These are phyloP conservation scores for Arthrinium puccinioides DNA, from an alignment of 2,329 filamentous ascomycete genomes.

Conservation along the genomic window DNA sequence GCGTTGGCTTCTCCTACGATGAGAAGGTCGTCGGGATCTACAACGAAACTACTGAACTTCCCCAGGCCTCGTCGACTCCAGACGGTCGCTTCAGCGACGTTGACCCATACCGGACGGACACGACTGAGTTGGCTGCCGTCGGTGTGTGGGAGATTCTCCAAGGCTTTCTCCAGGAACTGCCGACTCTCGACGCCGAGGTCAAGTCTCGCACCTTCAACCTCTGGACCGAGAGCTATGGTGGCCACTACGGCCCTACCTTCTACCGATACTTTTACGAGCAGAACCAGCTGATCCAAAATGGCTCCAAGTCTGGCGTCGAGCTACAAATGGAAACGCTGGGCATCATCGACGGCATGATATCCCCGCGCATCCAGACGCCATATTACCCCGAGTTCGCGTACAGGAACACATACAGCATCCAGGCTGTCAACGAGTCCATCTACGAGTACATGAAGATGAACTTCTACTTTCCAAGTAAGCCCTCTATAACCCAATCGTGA, in stretches of 20 bases:
- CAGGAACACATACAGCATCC: conserved; percentile 60
- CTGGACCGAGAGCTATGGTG: conserved; percentile 13
- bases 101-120: conserved; percentile 17
- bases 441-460: no score
- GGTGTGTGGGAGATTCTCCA: conserved; percentile 55
- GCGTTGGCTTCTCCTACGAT: conserved; percentile 47
- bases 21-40: conserved; percentile 17
- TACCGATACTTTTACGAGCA: conserved; percentile 3
- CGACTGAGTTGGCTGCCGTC: conserved; percentile 32
- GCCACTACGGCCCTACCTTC: conserved; percentile 10
- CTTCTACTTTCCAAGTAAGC: no score
- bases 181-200: conserved; percentile 27
- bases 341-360: conserved; percentile 66
- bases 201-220: conserved; percentile 49
- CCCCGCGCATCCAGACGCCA: conserved; percentile 53
- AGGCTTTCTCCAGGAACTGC: conserved; percentile 27
- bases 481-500: conserved; percentile 19
- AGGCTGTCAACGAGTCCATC: conserved; percentile 42
- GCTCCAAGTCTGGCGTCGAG: not conserved
- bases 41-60: conserved; percentile 16
- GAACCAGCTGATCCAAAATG: conserved; percentile 1
- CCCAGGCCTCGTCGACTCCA: conserved; percentile 15
- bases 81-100: conserved; percentile 21
- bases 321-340: conserved; percentile 56
- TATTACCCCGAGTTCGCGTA: conserved; percentile 50